Percentiles rank a stretch among this genome's conserved stretches.
Conservation (phyloP, 1,139 yeast genomes). For the Candida gigantensis region DNA sequence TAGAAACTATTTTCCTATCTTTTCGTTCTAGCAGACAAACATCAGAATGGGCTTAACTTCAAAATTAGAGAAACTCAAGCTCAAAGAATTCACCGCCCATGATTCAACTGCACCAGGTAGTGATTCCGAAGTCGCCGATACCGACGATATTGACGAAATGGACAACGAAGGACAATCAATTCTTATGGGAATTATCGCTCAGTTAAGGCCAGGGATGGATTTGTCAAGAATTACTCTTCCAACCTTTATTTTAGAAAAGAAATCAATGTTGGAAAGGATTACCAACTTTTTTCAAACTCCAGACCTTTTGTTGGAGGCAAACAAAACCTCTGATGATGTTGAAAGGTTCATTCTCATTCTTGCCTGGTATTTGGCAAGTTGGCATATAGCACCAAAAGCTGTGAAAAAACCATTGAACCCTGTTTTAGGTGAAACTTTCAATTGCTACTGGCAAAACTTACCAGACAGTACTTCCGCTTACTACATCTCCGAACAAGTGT, state of each 20-base stretch:
- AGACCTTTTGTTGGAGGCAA: conserved; percentile 69
- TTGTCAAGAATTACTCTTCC: conserved; percentile 89
- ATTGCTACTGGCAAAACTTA: conserved; percentile 89
- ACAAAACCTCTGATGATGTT: conserved; percentile 54
- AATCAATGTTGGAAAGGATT: conserved; percentile 93
- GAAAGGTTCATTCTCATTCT: conserved; percentile 72
- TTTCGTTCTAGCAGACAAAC: not conserved
- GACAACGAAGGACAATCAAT: conserved; percentile 89
- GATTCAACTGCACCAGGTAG: not conserved
- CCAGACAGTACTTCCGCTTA: conserved; percentile 56
- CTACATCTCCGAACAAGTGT: conserved; percentile 89
- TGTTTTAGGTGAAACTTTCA: conserved; percentile 84
- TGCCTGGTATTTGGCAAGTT: conserved; percentile 89
- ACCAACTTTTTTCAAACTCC: conserved; percentile 90
- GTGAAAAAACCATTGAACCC: conserved; percentile 97
- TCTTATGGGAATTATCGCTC: conserved; percentile 81
- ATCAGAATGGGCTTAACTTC: conserved; percentile 37
- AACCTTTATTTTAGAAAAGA: conserved; percentile 90
- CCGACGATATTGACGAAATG: conserved; percentile 84
- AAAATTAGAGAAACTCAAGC: conserved; percentile 33
- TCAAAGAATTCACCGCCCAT: conserved; percentile 15
- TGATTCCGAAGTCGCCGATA: conserved; percentile 15
- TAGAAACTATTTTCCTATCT: not conserved
- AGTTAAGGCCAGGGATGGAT: conserved; percentile 90
- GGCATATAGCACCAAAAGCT: conserved; percentile 99